A percentile compares a stretch with the other conserved stretches of the same genome.
Evolutionary conservation across 2,329 filamentous ascomycete species (phyloP).

Genomic region (Xylogone sp.): DNA sequence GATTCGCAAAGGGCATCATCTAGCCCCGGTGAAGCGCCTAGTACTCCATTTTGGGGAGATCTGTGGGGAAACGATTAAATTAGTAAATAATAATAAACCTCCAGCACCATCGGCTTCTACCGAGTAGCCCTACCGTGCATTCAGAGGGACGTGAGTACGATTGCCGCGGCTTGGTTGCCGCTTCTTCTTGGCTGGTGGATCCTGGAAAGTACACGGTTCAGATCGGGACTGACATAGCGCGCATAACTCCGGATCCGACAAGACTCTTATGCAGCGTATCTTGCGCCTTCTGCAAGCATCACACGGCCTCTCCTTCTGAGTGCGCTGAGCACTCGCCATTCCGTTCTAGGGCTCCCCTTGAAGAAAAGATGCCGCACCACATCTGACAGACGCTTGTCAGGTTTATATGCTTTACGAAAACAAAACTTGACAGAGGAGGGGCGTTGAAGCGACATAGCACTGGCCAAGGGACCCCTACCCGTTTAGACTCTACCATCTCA

Average conservation of each 20-base stretch:
- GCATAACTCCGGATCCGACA: slow-evolving; percentile 68
- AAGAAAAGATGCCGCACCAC: too few relatives aligned
- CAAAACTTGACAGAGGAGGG: too few relatives aligned
- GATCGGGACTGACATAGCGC: slow-evolving; percentile 72
- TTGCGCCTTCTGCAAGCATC: slow-evolving; percentile 46
- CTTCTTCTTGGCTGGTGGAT: slow-evolving; percentile 72
- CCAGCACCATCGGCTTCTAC: too few relatives aligned
- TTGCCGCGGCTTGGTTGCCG: not conserved
- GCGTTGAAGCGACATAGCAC: too few relatives aligned
- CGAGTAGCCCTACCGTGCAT: not conserved
- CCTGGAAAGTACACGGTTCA: slow-evolving; percentile 72
- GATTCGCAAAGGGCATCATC: slow-evolving; percentile 63
- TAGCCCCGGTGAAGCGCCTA: slow-evolving; percentile 38
- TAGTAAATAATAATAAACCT: not conserved
- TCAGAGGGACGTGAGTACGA: not conserved
- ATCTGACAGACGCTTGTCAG: too few relatives aligned
- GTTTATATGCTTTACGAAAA: too few relatives aligned
- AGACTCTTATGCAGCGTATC: slow-evolving; percentile 59
- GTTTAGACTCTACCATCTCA: too few relatives aligned
- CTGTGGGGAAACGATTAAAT: not conserved
- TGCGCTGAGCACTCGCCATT: not conserved
- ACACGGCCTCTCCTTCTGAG: slow-evolving; percentile 66
- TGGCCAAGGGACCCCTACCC: too few relatives aligned
- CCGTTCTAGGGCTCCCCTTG: not conserved
- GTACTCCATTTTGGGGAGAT: not conserved